Percentiles rank a stretch among this genome's conserved stretches.
phyloP scores from a whole-genome alignment of 805 yeast species.

The Wickerhamiella brachini region DNA sequence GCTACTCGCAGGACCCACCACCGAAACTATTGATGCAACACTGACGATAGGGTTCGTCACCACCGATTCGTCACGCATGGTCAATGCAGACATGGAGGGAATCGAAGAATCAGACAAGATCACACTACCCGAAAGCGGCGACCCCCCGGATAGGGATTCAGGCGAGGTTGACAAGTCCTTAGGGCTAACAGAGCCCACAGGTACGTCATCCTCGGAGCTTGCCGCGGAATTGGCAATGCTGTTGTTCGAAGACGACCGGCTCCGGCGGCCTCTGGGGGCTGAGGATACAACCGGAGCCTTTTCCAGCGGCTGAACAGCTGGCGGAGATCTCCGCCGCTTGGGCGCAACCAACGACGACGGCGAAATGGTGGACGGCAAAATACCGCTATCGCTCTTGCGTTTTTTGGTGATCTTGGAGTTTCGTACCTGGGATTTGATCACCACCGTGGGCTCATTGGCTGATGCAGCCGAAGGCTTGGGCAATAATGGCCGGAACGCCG shows the following conservation, averaged over 20 bases:
- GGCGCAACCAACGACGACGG: conserved; percentile 9
- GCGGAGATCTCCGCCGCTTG: conserved; percentile 4
- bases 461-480: conserved; percentile 19
- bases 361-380: conserved; percentile 6
- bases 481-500: conserved; percentile 24
- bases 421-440: conserved; percentile 5
- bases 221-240: not conserved
- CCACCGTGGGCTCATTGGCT: conserved; percentile 6
- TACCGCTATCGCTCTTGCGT: conserved; percentile 3
- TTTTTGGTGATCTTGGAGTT: conserved; percentile 3
- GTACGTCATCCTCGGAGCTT: not conserved
- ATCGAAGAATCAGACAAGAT: not conserved
- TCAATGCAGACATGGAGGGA: not conserved
- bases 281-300: not conserved
- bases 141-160: not conserved
- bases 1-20: not conserved
- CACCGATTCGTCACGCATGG: not conserved
- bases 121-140: not conserved
- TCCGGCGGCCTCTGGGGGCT: not conserved
- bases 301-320: not conserved
- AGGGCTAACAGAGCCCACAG: not conserved
- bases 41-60: not conserved
- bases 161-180: not conserved
- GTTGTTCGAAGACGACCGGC: not conserved
- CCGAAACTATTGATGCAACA: not conserved